Base-by-base conservation (phyloP, 2,329 filamentous ascomycete genomes). In the Fusarium sp. region DNA sequence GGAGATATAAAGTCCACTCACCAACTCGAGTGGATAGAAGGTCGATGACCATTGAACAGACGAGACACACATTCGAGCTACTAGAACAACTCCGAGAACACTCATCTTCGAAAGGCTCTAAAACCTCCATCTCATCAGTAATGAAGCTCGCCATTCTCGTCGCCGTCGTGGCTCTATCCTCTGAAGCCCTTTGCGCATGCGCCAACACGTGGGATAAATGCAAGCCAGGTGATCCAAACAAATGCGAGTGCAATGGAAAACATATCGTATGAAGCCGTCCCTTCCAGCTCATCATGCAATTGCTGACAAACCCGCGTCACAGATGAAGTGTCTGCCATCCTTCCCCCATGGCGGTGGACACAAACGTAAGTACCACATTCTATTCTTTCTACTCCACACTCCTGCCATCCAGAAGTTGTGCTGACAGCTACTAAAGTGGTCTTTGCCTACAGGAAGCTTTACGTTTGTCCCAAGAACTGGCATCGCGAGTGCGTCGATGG, bases 61-160 rank as follows among this genome's bases (percentile, higher is more conserved):
- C 8, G 5, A 34, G 15, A 32, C 30, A 9, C 2, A 16, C 15
- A 32, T 1, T 32, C 30, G 14, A 15, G 14, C 30, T 8, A 15
- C 14, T 8, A 8, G 8, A 34, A 34, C 16, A 6, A 6, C 3
- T 1, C 4, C 8, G 14, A 43, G 4, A 24, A 22, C 2, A 1
- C 1, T 10, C 4, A 7, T 45, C 3, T 11, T 10, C 2, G 3
- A 43, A 12, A 5, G 6, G 8, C 5, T 8, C 12, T 8, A 8
- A 5, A 4, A 15, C 8, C 16, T 24, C 22, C 22, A 14, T 8
- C 8, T 20, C 1, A 4, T 30, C 6, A 20, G 43, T 0, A n/a
- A 57, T 63, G 59, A 63, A 63, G 24, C 8, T 63, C 2, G 55
- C 61, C 9, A 15, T 49, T 4, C 6, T 44, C 14, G n/a, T 63